Evolutionary conservation across 768 basidiomycete species (phyloP).

Genomic region (Phanerochaete carnosa): DNA sequence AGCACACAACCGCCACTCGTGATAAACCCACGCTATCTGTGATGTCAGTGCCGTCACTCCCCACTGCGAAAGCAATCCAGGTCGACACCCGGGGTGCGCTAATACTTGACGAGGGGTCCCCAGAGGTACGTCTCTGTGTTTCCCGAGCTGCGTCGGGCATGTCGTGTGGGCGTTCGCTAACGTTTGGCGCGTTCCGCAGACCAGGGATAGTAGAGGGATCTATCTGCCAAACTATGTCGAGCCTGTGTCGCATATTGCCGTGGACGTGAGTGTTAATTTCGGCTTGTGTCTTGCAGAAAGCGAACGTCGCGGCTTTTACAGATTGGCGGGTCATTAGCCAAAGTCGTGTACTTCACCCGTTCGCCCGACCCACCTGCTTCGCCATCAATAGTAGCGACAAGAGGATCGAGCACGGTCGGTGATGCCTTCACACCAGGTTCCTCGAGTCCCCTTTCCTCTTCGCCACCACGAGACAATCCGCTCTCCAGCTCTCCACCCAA

Average conservation of each 20-base stretch:
- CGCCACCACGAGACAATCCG: constrained; percentile 25
- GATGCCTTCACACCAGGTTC: constrained; percentile 36
- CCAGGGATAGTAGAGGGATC: constrained; percentile 91
- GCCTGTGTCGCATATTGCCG: constrained; percentile 94
- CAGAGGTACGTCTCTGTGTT: constrained; percentile 59
- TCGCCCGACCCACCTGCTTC: constrained; percentile 84
- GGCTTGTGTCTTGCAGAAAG: neutral
- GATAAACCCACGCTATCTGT: neutral
- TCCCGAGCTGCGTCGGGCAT: neutral
- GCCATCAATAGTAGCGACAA: constrained; percentile 62
- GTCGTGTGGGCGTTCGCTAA: constrained; percentile 2
- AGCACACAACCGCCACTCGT: neutral
- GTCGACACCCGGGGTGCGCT: constrained; percentile 94
- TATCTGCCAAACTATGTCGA: constrained; percentile 98
- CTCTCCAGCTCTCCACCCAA: constrained; percentile 24
- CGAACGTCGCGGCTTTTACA: constrained; percentile 27
- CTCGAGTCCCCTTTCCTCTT: constrained; percentile 22
- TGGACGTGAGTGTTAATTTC: constrained; percentile 73
- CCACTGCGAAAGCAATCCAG: constrained; percentile 82
- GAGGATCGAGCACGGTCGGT: constrained; percentile 48
- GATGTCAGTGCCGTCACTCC: constrained; percentile 56
- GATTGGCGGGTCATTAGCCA: constrained; percentile 97
- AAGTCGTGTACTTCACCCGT: constrained; percentile 97
- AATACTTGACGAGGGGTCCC: constrained; percentile 91
- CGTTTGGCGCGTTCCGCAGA: constrained; percentile 41